phyloP scores from a whole-genome alignment of 768 basidiomycete species.

The Rubroboletus satanas region DNA sequence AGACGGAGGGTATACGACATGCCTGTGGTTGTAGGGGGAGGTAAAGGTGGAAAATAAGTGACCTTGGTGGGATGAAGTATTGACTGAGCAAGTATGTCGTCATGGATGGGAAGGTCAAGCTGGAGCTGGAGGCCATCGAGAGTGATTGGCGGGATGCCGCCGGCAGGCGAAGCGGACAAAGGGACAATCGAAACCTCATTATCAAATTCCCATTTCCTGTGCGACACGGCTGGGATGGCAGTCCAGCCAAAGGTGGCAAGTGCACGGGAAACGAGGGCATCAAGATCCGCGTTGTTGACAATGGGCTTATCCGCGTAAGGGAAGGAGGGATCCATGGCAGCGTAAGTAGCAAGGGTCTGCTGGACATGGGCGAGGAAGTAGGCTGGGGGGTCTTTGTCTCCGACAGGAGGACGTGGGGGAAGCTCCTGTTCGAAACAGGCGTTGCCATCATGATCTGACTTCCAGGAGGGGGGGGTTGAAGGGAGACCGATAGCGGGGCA shows the following conservation, averaged over 20 bases:
- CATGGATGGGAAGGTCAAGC: conserved; percentile 27
- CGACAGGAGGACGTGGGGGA: conserved; percentile 32
- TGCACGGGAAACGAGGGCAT: conserved; percentile 40
- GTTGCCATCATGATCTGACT: conserved; percentile 2
- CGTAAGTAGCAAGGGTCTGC: conserved; percentile 46
- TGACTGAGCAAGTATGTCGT: conserved; percentile 22
- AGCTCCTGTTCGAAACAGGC: conserved; percentile 16
- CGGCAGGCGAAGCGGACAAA: conserved; percentile 2
- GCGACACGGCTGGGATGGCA: conserved; percentile 9
- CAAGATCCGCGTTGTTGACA: conserved; percentile 33
- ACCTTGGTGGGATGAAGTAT: conserved; percentile 25
- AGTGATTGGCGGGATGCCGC: conserved; percentile 3
- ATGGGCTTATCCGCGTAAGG: conserved; percentile 24
- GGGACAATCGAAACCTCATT: conserved; percentile 25
- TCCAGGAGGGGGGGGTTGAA: conserved; percentile 6
- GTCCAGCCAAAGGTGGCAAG: conserved; percentile 44
- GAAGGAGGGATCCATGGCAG: conserved; percentile 37
- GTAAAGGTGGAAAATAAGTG: conserved; percentile 22
- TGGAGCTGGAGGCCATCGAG: conserved; percentile 22
- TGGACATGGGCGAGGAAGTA: conserved; percentile 36
- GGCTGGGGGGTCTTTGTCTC: conserved; percentile 29
- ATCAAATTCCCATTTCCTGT: conserved; percentile 29
- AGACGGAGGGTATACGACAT: conserved; percentile 5
- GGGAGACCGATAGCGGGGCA: conserved; percentile 34
- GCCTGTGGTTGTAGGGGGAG: conserved; percentile 11